These are phyloP conservation scores for Coprinellus micaceus DNA, from an alignment of 768 basidiomycete genomes.

Conservation along the genomic window DNA sequence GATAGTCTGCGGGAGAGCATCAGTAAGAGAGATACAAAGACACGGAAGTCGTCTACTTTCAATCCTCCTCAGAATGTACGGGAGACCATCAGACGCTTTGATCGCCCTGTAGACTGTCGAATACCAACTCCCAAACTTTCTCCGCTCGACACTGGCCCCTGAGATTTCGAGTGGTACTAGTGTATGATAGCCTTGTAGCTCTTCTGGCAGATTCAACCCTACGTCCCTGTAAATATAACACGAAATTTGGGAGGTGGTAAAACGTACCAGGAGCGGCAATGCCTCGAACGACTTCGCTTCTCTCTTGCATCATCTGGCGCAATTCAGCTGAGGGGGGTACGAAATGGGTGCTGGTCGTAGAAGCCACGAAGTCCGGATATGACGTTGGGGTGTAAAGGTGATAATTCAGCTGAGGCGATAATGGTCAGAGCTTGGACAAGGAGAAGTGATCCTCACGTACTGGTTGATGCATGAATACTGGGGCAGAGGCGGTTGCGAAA, in stretches of 20 bases:
- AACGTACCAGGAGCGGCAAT: constrained; percentile 34
- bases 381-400: constrained; percentile 83
- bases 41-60: constrained; percentile 60
- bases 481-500: constrained; percentile 24
- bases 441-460: constrained; percentile 39
- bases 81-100: constrained; percentile 67
- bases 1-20: constrained; percentile 57
- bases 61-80: constrained; percentile 77
- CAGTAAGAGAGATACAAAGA: constrained; percentile 3
- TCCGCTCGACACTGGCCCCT: constrained; percentile 46
- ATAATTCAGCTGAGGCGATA: constrained; percentile 73
- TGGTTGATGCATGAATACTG: constrained; percentile 63
- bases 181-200: constrained; percentile 87
- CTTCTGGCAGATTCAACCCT: constrained; percentile 70
- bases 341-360: constrained; percentile 58
- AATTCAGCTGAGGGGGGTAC: constrained; percentile 47
- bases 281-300: constrained; percentile 67
- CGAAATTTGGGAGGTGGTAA: background rate
- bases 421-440: background rate
- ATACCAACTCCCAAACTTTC: constrained; percentile 82
- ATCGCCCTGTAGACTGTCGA: constrained; percentile 83
- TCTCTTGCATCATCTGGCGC: constrained; percentile 41
- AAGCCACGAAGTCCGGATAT: constrained; percentile 49
- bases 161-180: constrained; percentile 73
- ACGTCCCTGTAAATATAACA: too few species aligned